Conservation (phyloP, 2,329 filamentous ascomycete species). For the Verruconis gallopava region DNA sequence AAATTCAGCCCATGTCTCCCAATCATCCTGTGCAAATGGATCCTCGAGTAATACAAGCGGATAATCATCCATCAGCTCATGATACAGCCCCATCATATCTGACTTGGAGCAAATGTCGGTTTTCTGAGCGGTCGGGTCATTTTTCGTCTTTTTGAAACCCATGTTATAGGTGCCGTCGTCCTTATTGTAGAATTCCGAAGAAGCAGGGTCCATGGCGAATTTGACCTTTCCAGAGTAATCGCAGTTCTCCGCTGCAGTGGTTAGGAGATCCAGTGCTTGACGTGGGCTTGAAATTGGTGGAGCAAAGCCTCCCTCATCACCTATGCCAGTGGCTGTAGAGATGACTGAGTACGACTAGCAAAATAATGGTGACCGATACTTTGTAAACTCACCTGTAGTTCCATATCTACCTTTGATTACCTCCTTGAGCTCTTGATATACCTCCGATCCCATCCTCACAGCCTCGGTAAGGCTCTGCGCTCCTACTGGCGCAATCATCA, state of each 20-base stretch:
- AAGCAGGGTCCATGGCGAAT: constrained; percentile 30
- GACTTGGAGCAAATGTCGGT: constrained; percentile 14
- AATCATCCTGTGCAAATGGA: constrained; percentile 30
- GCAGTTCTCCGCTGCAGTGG: constrained; percentile 14
- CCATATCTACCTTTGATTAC: constrained; percentile 14
- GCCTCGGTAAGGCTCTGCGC: constrained; percentile 12
- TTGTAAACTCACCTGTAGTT: constrained; percentile 2
- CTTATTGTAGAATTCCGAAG: constrained; percentile 26
- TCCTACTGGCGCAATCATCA: constrained; percentile 69
- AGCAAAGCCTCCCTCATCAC: constrained; percentile 17
- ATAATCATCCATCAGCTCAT: constrained; percentile 21
- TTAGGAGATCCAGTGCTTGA: constrained; percentile 16
- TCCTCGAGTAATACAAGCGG: constrained; percentile 29
- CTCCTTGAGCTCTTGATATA: constrained; percentile 15
- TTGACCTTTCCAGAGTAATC: constrained; percentile 20
- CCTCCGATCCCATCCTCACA: constrained; percentile 14
- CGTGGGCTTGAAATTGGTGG: constrained; percentile 15
- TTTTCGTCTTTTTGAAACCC: constrained; percentile 23
- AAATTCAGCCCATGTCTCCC: constrained; percentile 25
- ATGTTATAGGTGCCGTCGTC: constrained; percentile 23
- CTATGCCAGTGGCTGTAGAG: constrained; percentile 15
- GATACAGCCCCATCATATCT: constrained; percentile 22
- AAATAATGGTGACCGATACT: not conserved
- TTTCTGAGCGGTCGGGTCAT: constrained; percentile 12
- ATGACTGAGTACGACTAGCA: not conserved